phyloP scores from a whole-genome alignment of 495 filamentous ascomycete species.

The Neurospora sp. region DNA sequence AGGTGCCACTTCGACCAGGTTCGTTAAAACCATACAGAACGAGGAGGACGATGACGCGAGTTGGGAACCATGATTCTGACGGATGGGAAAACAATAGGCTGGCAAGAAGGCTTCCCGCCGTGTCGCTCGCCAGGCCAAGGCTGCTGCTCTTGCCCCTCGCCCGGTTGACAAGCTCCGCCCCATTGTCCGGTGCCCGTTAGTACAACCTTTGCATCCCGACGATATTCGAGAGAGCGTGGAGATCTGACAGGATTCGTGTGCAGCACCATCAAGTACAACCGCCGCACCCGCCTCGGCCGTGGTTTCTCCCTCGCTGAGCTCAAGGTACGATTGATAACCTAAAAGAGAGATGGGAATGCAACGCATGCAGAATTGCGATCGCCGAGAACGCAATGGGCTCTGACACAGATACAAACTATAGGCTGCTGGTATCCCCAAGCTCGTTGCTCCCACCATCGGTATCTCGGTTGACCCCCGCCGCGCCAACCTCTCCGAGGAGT shows the following conservation, averaged over 20 bases:
- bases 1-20: constrained; percentile 99
- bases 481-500: constrained; percentile 90
- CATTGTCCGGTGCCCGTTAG: constrained; percentile 77
- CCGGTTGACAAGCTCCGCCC: constrained; percentile 95
- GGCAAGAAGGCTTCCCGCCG: constrained; percentile 88
- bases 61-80: constrained; percentile 20
- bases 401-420: constrained; percentile 22
- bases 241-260: constrained; percentile 22
- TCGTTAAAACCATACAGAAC: constrained; percentile 24
- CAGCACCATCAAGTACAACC: constrained; percentile 83
- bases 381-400: constrained; percentile 7
- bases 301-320: constrained; percentile 95
- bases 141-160: constrained; percentile 85
- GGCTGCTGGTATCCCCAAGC: constrained; percentile 94
- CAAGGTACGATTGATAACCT: constrained; percentile 56
- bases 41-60: neutral
- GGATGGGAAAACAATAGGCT: constrained; percentile 52
- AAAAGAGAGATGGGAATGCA: neutral
- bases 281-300: constrained; percentile 88
- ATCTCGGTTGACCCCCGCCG: constrained; percentile 95
- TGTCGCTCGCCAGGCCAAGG: constrained; percentile 82
- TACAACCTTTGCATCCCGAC: constrained; percentile 4
- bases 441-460: constrained; percentile 87
- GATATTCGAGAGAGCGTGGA: neutral
- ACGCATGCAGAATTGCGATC: neutral